A percentile compares a stretch with the other conserved stretches of the same genome.
phyloP scores from a whole-genome alignment of 805 yeast species.

The Grigorovia humatica region DNA sequence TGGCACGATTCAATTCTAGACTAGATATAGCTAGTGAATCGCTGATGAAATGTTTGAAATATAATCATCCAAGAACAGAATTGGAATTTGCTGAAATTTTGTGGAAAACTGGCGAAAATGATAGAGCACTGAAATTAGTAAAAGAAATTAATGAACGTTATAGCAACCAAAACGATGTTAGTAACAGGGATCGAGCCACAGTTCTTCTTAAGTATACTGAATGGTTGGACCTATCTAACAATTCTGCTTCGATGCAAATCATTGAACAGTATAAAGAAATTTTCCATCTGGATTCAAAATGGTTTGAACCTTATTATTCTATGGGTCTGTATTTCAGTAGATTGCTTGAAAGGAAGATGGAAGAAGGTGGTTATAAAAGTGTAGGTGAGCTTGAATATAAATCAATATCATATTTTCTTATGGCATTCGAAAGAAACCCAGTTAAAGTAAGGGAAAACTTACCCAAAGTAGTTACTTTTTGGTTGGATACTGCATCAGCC shows the following conservation, averaged over 20 bases:
- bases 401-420: conserved; percentile 23
- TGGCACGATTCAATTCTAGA: conserved; percentile 59
- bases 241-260: conserved; percentile 65
- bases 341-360: conserved; percentile 55
- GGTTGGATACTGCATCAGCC: conserved; percentile 56
- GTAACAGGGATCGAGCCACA: conserved; percentile 24
- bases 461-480: conserved; percentile 81
- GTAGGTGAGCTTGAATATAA: conserved; percentile 23
- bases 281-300: conserved; percentile 40
- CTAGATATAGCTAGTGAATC: conserved; percentile 63
- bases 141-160: conserved; percentile 25
- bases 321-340: conserved; percentile 74
- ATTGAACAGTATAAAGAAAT: conserved; percentile 58
- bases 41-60: conserved; percentile 39
- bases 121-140: conserved; percentile 67
- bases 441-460: conserved; percentile 69
- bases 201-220: conserved; percentile 71
- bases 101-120: conserved; percentile 84
- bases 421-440: conserved; percentile 32
- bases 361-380: conserved; percentile 27
- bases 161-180: conserved; percentile 7
- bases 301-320: conserved; percentile 75
- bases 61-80: conserved; percentile 37
- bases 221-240: conserved; percentile 83
- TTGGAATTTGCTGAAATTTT: conserved; percentile 70